A percentile compares a stretch with the other conserved stretches of the same genome.
These are phyloP conservation scores for Microthlaspi erraticum DNA, from an alignment of 345 rosid genomes.

Conservation along the genomic window DNA sequence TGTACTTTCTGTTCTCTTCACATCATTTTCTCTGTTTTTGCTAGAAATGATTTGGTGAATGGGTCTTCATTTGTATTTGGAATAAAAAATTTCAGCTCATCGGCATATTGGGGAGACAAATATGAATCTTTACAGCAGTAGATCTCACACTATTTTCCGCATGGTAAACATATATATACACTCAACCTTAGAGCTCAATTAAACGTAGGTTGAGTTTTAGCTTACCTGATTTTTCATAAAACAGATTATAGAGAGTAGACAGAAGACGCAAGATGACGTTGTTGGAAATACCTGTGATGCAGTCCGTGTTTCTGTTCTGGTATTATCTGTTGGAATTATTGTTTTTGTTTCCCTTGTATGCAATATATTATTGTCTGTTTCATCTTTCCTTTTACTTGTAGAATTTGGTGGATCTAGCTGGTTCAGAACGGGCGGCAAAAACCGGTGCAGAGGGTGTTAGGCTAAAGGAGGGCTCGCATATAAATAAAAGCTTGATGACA, in stretches of 20 bases:
- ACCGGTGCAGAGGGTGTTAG: slow-evolving; percentile 99
- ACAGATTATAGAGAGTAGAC: slow-evolving; percentile 94
- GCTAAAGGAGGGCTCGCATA: slow-evolving; percentile 94
- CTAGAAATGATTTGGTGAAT: slow-evolving; percentile 13
- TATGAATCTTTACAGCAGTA: slow-evolving; percentile 87
- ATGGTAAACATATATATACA: slow-evolving; percentile 60
- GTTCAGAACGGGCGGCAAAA: slow-evolving; percentile 98
- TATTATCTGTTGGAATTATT: slow-evolving; percentile 42
- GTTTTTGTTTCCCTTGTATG: slow-evolving; percentile 22
- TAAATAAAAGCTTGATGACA: slow-evolving; percentile 93
- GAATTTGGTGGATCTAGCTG: slow-evolving; percentile 99
- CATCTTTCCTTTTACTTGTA: slow-evolving; percentile 41
- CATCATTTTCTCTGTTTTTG: background rate
- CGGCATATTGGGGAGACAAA: slow-evolving; percentile 97
- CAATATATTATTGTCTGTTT: background rate
- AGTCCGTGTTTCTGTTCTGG: slow-evolving; percentile 94
- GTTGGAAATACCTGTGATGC: slow-evolving; percentile 77
- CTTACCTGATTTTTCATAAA: slow-evolving; percentile 12
- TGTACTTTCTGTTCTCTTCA: slow-evolving; percentile 47
- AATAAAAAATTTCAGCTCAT: slow-evolving; percentile 67
- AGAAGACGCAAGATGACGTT: slow-evolving; percentile 68
- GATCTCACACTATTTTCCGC: slow-evolving; percentile 97
- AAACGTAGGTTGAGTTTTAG: slow-evolving; percentile 6
- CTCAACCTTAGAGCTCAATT: slow-evolving; percentile 17
- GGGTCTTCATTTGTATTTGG: slow-evolving; percentile 17